phyloP scores from a whole-genome alignment of 2,329 filamentous ascomycete species.

The Aureobasidium sp. region DNA sequence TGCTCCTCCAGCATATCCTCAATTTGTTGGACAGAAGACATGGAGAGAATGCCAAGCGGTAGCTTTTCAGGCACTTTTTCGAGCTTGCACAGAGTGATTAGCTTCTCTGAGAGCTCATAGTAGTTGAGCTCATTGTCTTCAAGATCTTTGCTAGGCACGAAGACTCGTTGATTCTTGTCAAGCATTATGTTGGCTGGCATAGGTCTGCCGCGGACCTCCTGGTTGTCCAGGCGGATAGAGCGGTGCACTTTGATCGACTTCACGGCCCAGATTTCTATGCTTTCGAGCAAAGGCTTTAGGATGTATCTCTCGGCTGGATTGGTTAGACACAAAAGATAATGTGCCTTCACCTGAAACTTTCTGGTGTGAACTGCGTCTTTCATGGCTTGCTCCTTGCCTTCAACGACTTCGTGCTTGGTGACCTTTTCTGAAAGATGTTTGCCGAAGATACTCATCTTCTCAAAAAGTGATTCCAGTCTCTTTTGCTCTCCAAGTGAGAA shows the following conservation, averaged over 20 bases:
- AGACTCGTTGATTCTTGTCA: neutral
- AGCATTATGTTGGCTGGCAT: neutral
- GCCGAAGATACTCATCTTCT: neutral
- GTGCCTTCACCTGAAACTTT: neutral
- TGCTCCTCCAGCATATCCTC: neutral
- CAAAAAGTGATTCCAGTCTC: neutral
- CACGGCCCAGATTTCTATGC: neutral
- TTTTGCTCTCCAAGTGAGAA: neutral
- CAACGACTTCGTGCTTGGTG: neutral
- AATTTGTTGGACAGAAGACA: neutral
- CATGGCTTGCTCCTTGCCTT: neutral
- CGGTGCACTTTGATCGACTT: neutral
- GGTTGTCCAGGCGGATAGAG: neutral
- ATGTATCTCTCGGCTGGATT: neutral
- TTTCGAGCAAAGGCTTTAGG: neutral
- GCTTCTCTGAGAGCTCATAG: neutral
- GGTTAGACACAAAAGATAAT: neutral
- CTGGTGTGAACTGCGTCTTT: neutral
- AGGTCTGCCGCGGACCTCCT: neutral
- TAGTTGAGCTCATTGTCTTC: neutral
- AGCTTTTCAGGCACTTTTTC: constrained; percentile 21
- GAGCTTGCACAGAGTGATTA: constrained; percentile 17
- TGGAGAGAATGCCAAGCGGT: neutral
- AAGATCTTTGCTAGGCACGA: neutral
- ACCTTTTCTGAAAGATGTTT: neutral